Conservation (phyloP, 2,329 filamentous ascomycete species). For the Scytalidium lignicola region DNA sequence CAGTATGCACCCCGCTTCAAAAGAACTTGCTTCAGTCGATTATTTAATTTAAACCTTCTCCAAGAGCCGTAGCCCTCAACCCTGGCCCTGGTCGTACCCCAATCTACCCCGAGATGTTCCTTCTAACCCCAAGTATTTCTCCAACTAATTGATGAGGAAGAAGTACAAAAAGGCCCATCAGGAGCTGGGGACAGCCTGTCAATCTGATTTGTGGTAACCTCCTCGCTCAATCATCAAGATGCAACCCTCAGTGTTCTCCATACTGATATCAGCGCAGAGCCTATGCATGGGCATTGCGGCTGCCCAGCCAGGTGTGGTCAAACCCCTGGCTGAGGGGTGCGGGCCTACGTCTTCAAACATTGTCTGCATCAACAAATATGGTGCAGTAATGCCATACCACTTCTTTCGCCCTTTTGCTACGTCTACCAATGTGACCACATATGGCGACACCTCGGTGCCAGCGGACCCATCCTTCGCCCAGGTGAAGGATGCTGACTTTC, state of each 20-base stretch:
- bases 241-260: neutral
- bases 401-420: slow-evolving; percentile 27
- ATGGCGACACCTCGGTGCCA: slow-evolving; percentile 26
- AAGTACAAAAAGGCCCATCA: too few relatives aligned
- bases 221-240: slow-evolving; percentile 5
- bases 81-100: too few relatives aligned
- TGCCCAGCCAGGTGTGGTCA: slow-evolving; percentile 23
- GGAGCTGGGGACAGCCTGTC: too few relatives aligned
- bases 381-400: slow-evolving; percentile 24
- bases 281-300: neutral
- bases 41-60: too few relatives aligned
- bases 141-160: too few relatives aligned
- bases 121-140: too few relatives aligned
- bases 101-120: too few relatives aligned
- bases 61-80: too few relatives aligned
- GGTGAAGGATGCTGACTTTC: slow-evolving; percentile 30
- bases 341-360: slow-evolving; percentile 17
- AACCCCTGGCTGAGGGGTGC: slow-evolving; percentile 26
- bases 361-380: slow-evolving; percentile 35
- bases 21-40: too few relatives aligned
- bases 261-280: neutral
- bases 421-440: slow-evolving; percentile 18
- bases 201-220: too few relatives aligned
- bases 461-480: slow-evolving; percentile 27
- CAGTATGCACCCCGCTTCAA: too few relatives aligned